phyloP scores from a whole-genome alignment of 192 early-diverging fungal species.

The Oehlia diaphana region DNA sequence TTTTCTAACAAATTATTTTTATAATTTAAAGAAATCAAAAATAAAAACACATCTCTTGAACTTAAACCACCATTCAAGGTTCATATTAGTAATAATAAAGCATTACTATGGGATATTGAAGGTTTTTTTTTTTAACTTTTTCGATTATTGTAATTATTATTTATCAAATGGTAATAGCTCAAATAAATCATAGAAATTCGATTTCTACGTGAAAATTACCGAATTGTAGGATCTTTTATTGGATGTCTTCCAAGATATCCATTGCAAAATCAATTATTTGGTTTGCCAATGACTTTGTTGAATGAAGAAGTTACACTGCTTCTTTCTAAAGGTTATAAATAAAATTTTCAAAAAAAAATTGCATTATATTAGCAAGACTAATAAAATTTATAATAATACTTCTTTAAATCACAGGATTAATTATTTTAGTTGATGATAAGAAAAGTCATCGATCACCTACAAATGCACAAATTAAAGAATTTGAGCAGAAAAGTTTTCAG shows the following conservation, averaged over 20 bases:
- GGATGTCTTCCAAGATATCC: constrained; percentile 70
- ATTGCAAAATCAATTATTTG: constrained; percentile 76
- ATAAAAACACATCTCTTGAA: too few species aligned
- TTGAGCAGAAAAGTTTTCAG: neutral
- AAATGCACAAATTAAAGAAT: constrained; percentile 6
- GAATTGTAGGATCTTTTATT: constrained; percentile 67
- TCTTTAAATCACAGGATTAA: constrained; percentile 15
- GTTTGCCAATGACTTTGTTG: constrained; percentile 69
- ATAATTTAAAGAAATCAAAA: too few species aligned
- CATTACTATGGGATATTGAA: constrained; percentile 21
- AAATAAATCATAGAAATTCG: neutral
- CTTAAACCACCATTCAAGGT: constrained; percentile 15
- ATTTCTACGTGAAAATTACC: constrained; percentile 50
- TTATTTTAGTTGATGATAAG: constrained; percentile 21
- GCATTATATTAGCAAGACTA: too few species aligned
- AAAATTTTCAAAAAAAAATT: too few species aligned
- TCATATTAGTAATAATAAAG: constrained; percentile 7
- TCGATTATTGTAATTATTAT: neutral
- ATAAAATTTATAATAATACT: neutral
- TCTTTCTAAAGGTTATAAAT: constrained; percentile 37
- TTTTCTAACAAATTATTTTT: too few species aligned
- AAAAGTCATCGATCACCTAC: constrained; percentile 20
- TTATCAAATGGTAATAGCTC: neutral
- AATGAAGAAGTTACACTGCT: constrained; percentile 72
- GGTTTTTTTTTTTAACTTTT: neutral